Evolutionary conservation across 768 basidiomycete species (phyloP).

Genomic region (Lyophyllum decastes): DNA sequence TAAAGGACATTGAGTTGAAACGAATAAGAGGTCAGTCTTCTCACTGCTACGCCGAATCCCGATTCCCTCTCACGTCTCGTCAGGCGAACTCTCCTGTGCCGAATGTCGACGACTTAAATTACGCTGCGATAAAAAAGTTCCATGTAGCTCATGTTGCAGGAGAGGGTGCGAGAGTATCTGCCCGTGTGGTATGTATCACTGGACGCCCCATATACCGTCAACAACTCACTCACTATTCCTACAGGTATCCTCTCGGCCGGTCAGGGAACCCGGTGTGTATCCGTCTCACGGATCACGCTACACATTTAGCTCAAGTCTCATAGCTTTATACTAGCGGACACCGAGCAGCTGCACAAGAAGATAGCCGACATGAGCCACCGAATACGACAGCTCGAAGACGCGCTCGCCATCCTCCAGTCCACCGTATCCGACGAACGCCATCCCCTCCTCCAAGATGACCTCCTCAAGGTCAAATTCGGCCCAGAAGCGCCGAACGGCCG

Average conservation of each 20-base stretch:
- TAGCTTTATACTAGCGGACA: constrained; percentile 69
- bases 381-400: constrained; percentile 70
- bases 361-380: constrained; percentile 68
- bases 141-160: constrained; percentile 51
- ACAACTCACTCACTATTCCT: not conserved
- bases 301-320: not conserved
- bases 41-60: not conserved
- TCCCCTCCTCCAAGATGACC: constrained; percentile 55
- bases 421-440: constrained; percentile 59
- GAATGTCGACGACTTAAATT: constrained; percentile 54
- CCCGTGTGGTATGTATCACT: constrained; percentile 45
- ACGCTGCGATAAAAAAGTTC: constrained; percentile 53
- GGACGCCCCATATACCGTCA: not conserved
- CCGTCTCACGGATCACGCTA: not conserved
- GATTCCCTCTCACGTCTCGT: not conserved
- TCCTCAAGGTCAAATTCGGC: constrained; percentile 58
- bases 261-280: constrained; percentile 49
- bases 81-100: constrained; percentile 55
- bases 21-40: constrained; percentile 41
- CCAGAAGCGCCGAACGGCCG: constrained; percentile 45
- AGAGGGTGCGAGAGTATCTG: constrained; percentile 68
- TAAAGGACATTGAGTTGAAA: constrained; percentile 54
- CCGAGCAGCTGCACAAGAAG: constrained; percentile 64
- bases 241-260: constrained; percentile 52
- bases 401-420: constrained; percentile 60